Evolutionary conservation across 2,329 filamentous ascomycete genomes (phyloP).

Genomic region (Ophiostoma montium): DNA sequence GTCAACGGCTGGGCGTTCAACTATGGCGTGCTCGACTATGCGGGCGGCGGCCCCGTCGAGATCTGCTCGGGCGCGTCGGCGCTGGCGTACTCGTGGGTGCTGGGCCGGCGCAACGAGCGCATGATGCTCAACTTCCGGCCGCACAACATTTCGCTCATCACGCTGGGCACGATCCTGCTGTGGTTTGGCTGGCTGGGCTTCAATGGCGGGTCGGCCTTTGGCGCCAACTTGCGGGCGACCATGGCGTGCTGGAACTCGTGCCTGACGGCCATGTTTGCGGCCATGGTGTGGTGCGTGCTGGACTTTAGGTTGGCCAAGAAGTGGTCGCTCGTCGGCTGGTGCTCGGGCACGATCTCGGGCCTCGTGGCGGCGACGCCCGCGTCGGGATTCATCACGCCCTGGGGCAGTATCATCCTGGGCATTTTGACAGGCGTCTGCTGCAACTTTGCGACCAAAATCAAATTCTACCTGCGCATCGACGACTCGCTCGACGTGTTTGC

Average conservation of each 20-base stretch:
- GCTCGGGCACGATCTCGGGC: conserved; percentile 56
- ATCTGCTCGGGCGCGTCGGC: conserved; percentile 89
- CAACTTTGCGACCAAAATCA: conserved; percentile 55
- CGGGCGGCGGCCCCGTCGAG: conserved; percentile 92
- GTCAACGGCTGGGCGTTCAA: conserved; percentile 82
- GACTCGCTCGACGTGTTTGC: conserved; percentile 60
- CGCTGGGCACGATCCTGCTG: conserved; percentile 84
- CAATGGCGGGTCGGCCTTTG: conserved; percentile 92
- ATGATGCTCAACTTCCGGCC: conserved; percentile 99
- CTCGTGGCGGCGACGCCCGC: conserved; percentile 57
- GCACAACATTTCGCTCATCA: conserved; percentile 96
- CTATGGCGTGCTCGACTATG: conserved; percentile 90
- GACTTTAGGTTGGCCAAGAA: conserved; percentile 91
- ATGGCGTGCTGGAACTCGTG: conserved; percentile 99
- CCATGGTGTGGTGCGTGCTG: conserved; percentile 86
- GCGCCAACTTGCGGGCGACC: conserved; percentile 81
- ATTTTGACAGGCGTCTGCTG: conserved; percentile 50
- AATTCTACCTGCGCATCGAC: conserved; percentile 50
- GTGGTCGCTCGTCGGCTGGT: conserved; percentile 73
- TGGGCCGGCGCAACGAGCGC: conserved; percentile 91
- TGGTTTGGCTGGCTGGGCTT: conserved; percentile 99
- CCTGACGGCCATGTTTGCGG: conserved; percentile 79
- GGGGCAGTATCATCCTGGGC: conserved; percentile 53
- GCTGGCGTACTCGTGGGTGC: conserved; percentile 87
- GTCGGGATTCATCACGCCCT: conserved; percentile 53